A percentile compares a stretch with the other conserved stretches of the same genome.
Evolutionary conservation across 2,329 filamentous ascomycete genomes (phyloP).

Genomic region (Westerdykella aurantiaca): DNA sequence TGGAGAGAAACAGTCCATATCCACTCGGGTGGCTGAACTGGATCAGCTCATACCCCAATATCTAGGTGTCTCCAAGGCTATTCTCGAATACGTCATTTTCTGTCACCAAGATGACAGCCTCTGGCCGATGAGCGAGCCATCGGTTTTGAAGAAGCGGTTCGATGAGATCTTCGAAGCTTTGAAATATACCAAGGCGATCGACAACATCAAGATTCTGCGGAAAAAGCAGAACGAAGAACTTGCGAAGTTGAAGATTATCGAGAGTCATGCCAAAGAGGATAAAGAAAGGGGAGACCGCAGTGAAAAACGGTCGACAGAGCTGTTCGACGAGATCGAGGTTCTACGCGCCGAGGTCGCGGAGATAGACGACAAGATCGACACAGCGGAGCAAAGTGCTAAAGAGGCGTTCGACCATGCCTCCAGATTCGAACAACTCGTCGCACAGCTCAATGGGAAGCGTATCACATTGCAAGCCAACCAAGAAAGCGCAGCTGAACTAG

Average conservation of each 20-base stretch:
- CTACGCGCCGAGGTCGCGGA: slow-evolving; percentile 21
- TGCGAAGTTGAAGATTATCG: slow-evolving; percentile 64
- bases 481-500: slow-evolving; percentile 64
- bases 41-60: slow-evolving; percentile 79
- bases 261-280: slow-evolving; percentile 71
- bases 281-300: slow-evolving; percentile 75
- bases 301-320: slow-evolving; percentile 47
- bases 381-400: slow-evolving; percentile 47
- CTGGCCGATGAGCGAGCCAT: slow-evolving; percentile 90
- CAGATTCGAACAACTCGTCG: slow-evolving; percentile 67
- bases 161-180: slow-evolving; percentile 96
- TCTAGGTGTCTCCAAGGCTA: slow-evolving; percentile 81
- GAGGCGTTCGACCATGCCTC: slow-evolving; percentile 68
- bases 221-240: slow-evolving; percentile 79
- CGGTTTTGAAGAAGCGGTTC: slow-evolving; percentile 82
- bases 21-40: slow-evolving; percentile 73
- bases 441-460: slow-evolving; percentile 68
- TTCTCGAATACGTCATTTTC: slow-evolving; percentile 94
- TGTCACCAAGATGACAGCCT: slow-evolving; percentile 97
- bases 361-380: slow-evolving; percentile 29
- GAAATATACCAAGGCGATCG: slow-evolving; percentile 96
- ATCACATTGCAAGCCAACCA: slow-evolving; percentile 67
- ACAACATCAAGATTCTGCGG: slow-evolving; percentile 80
- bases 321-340: slow-evolving; percentile 62
- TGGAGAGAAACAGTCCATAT: slow-evolving; percentile 73